phyloP scores from a whole-genome alignment of 768 basidiomycete genomes.

The Russula vinacea region DNA sequence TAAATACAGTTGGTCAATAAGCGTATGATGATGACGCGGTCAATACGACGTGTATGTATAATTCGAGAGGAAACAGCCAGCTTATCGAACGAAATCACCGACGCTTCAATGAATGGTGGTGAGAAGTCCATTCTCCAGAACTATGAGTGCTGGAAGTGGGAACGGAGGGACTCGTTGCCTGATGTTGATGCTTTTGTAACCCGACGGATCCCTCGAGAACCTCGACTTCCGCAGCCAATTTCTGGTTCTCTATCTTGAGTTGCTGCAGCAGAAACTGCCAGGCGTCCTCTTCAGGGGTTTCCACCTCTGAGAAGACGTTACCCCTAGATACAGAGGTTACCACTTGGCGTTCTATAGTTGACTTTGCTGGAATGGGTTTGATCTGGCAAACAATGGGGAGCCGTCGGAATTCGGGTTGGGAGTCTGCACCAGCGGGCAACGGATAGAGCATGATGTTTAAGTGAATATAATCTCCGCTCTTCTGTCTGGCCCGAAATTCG shows the following conservation, averaged over 20 bases:
- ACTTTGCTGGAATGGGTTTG: constrained; percentile 22
- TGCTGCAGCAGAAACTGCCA: constrained; percentile 96
- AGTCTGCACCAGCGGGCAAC: constrained; percentile 19
- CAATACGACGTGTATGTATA: constrained; percentile 12
- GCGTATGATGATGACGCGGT: constrained; percentile 7
- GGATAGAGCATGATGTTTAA: constrained; percentile 28
- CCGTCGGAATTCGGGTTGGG: constrained; percentile 15
- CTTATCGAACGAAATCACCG: constrained; percentile 10
- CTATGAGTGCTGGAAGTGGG: constrained; percentile 5
- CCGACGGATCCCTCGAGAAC: constrained; percentile 38
- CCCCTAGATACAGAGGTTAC: constrained; percentile 30
- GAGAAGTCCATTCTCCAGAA: constrained; percentile 21
- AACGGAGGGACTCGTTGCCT: not conserved
- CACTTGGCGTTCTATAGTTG: constrained; percentile 20
- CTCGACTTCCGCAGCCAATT: constrained; percentile 56
- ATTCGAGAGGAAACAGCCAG: constrained; percentile 5
- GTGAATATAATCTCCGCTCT: constrained; percentile 14
- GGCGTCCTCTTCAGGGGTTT: constrained; percentile 62
- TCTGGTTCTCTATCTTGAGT: constrained; percentile 66
- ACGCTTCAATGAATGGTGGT: constrained; percentile 21
- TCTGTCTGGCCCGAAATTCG: constrained; percentile 19
- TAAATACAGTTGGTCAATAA: constrained; percentile 25
- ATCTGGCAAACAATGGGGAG: constrained; percentile 35
- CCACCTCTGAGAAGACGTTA: constrained; percentile 73
- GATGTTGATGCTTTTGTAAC: constrained; percentile 19